Evolutionary conservation across 2,329 filamentous ascomycete genomes (phyloP).

Genomic region (Xylariales sp.): DNA sequence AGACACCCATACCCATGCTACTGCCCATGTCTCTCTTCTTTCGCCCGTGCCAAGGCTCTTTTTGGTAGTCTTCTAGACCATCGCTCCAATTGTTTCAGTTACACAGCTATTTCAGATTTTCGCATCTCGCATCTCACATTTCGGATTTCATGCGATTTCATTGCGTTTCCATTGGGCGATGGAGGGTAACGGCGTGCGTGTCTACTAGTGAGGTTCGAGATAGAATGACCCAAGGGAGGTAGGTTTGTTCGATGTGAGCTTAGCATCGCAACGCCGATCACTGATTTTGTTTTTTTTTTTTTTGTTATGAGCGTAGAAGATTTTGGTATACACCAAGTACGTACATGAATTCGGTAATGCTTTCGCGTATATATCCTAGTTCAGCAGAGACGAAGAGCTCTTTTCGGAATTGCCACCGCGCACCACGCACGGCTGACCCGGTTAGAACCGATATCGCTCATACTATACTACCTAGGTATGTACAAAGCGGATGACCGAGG

Average conservation of each 20-base stretch:
- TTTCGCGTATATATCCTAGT: neutral
- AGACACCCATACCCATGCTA: no score
- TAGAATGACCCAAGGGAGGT: neutral
- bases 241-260: neutral
- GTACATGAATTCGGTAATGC: neutral
- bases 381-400: constrained; percentile 4
- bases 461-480: no score
- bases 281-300: no score
- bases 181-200: neutral
- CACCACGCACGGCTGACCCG: neutral
- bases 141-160: no score
- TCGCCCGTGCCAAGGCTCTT: constrained; percentile 20
- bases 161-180: neutral
- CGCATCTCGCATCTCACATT: no score
- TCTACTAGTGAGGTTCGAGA: no score
- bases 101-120: neutral
- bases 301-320: no score
- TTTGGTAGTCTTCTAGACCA: constrained; percentile 27
- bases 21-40: constrained; percentile 3
- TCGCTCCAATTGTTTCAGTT: constrained; percentile 7
- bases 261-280: neutral
- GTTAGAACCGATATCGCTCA: constrained; percentile 31
- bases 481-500: constrained; percentile 4
- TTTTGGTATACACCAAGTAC: no score
- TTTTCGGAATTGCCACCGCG: neutral